A percentile compares a stretch with the other conserved stretches of the same genome.
phyloP scores from a whole-genome alignment of 305 asterid genomes.

The Fraxinus sp. region DNA sequence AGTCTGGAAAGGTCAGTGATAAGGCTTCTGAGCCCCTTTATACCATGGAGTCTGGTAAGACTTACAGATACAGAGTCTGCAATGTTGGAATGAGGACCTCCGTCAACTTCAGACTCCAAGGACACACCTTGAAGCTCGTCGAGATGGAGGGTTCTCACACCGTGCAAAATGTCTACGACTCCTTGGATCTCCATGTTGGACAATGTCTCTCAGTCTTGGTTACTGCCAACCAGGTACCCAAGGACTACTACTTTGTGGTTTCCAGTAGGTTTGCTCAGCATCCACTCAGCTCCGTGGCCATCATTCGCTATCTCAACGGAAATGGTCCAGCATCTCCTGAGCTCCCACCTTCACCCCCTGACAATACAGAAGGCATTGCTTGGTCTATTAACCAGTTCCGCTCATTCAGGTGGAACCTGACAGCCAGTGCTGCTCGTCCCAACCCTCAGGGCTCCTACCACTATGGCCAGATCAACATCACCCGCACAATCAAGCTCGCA shows the following conservation, averaged over 20 bases:
- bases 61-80: conserved; percentile 36
- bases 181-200: conserved; percentile 39
- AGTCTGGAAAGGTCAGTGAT: conserved; percentile 18
- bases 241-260: conserved; percentile 31
- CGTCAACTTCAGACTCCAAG: conserved; percentile 32
- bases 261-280: conserved; percentile 26
- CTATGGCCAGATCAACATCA: conserved; percentile 40
- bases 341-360: conserved; percentile 36
- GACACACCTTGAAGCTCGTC: conserved; percentile 30
- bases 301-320: conserved; percentile 25
- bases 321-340: conserved; percentile 15
- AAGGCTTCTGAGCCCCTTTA: neutral
- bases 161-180: conserved; percentile 32
- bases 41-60: conserved; percentile 34
- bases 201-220: conserved; percentile 36
- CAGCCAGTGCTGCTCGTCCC: conserved; percentile 40
- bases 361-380: conserved; percentile 24
- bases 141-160: conserved; percentile 40
- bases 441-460: conserved; percentile 42
- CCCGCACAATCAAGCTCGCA: conserved; percentile 32
- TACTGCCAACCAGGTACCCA: conserved; percentile 30
- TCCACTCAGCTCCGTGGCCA: neutral
- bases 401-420: conserved; percentile 39
- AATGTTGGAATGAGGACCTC: conserved; percentile 29
- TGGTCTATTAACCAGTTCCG: conserved; percentile 42